These are phyloP conservation scores for Fusarium temperatum DNA, from an alignment of 2,329 filamentous ascomycete species.

Conservation along the genomic window DNA sequence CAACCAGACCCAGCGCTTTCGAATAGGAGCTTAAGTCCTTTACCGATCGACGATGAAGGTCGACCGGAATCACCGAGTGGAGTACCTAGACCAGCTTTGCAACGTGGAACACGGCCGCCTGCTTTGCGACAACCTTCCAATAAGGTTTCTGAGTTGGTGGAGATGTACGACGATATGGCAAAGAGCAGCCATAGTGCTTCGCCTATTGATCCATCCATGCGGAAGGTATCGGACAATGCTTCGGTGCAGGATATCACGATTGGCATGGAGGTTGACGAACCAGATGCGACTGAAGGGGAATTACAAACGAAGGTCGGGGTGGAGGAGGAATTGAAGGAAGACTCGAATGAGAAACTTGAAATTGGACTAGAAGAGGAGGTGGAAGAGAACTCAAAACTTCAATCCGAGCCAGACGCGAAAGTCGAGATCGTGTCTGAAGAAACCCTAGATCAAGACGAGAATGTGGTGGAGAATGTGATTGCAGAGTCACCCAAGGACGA, in stretches of 20 bases:
- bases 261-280: neutral
- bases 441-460: neutral
- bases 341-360: neutral
- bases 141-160: constrained; percentile 61
- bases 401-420: neutral
- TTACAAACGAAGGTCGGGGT: neutral
- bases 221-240: constrained; percentile 9
- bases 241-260: neutral
- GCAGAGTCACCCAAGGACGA: neutral
- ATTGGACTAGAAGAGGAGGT: neutral
- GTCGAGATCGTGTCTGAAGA: neutral
- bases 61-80: constrained; percentile 33
- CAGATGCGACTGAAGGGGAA: neutral
- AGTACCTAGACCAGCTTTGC: constrained; percentile 27
- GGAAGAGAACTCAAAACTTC: neutral
- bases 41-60: constrained; percentile 18
- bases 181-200: constrained; percentile 37
- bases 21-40: constrained; percentile 13
- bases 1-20: constrained; percentile 10
- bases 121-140: constrained; percentile 45
- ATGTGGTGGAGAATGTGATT: neutral
- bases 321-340: neutral
- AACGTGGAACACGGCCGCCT: constrained; percentile 5
- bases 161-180: constrained; percentile 58
- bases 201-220: constrained; percentile 32